Evolutionary conservation across 352 stramenopile genomes (phyloP).

Genomic region (Plasmopara muralis): DNA sequence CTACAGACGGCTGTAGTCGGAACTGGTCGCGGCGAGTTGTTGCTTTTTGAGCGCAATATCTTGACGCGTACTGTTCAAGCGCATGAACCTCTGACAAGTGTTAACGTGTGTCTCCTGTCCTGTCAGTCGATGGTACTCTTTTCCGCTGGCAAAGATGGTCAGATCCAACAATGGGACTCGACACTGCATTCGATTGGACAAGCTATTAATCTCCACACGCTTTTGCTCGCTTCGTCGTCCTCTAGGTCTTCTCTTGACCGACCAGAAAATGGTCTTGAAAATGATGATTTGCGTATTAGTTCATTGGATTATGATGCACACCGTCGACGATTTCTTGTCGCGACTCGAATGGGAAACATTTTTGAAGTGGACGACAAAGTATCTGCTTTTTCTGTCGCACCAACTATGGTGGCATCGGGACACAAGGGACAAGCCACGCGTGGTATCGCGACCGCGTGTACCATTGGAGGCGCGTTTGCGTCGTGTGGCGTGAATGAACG

Average conservation of each 20-base stretch:
- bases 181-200: slow-evolving; percentile 67
- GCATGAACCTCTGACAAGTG: slow-evolving; percentile 40
- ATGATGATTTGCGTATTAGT: slow-evolving; percentile 65
- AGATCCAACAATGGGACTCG: slow-evolving; percentile 78
- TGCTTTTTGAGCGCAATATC: slow-evolving; percentile 61
- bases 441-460: slow-evolving; percentile 20
- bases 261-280: slow-evolving; percentile 20
- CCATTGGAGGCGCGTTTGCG: slow-evolving; percentile 36
- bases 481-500: slow-evolving; percentile 39
- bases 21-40: slow-evolving; percentile 49
- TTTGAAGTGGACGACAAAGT: slow-evolving; percentile 32
- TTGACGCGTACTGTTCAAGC: slow-evolving; percentile 54
- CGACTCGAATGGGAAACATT: slow-evolving; percentile 50
- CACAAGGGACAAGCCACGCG: slow-evolving; percentile 27
- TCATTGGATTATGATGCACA: slow-evolving; percentile 58
- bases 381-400: not conserved
- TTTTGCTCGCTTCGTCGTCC: slow-evolving; percentile 7
- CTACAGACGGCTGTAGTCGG: slow-evolving; percentile 52
- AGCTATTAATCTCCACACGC: slow-evolving; percentile 46
- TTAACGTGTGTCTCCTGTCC: slow-evolving; percentile 50
- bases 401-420: slow-evolving; percentile 42
- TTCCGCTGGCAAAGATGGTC: slow-evolving; percentile 63
- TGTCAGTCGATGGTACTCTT: slow-evolving; percentile 76
- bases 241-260: slow-evolving; percentile 1
- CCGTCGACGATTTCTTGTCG: slow-evolving; percentile 44